phyloP scores from a whole-genome alignment of 176 grass and related monocot genomes.

The Elaeis guineensis region DNA sequence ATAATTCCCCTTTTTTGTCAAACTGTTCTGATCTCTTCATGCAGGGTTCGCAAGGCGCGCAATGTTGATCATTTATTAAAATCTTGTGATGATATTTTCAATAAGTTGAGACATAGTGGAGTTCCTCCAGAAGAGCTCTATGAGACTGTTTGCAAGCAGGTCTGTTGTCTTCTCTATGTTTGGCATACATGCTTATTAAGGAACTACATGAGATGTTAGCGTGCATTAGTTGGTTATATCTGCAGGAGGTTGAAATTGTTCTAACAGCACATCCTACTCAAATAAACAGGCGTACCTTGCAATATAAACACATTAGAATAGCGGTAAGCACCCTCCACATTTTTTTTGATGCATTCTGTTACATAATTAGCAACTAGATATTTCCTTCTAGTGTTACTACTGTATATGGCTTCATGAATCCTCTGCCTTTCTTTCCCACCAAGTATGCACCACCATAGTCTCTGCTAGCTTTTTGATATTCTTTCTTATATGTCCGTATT shows the following conservation, averaged over 20 bases:
- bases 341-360: background rate
- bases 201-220: background rate
- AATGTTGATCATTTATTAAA: slow-evolving; percentile 41
- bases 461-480: too few relatives aligned
- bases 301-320: slow-evolving; percentile 89
- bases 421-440: too few relatives aligned
- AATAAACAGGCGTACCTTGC: slow-evolving; percentile 84
- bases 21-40: background rate
- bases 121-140: slow-evolving; percentile 56
- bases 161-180: slow-evolving; percentile 7
- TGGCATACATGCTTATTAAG: too few relatives aligned
- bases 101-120: slow-evolving; percentile 73
- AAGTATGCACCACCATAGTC: too few relatives aligned
- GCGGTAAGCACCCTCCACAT: slow-evolving; percentile 37
- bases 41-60: slow-evolving; percentile 56
- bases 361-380: too few relatives aligned
- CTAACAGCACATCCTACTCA: slow-evolving; percentile 93
- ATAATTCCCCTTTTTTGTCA: background rate
- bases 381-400: too few relatives aligned
- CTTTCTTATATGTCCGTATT: too few relatives aligned
- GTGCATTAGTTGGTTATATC: background rate
- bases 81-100: slow-evolving; percentile 86
- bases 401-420: too few relatives aligned
- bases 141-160: slow-evolving; percentile 84
- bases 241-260: slow-evolving; percentile 92